Evolutionary conservation across 2,329 filamentous ascomycete genomes (phyloP).

Genomic region (Fusarium staphyleae): DNA sequence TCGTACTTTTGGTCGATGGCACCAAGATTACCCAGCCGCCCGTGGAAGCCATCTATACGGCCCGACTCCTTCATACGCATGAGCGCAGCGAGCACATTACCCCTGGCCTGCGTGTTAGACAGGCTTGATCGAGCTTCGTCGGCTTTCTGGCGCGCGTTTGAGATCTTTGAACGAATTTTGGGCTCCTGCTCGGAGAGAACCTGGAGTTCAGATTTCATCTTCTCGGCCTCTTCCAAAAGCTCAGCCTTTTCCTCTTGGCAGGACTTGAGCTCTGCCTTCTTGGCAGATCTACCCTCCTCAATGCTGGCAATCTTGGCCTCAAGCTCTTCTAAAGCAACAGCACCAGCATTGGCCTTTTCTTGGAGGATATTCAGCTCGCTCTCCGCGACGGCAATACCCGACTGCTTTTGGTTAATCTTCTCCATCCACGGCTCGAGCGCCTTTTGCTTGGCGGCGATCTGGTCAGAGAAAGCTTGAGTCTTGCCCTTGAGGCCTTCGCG

Average conservation of each 20-base stretch:
- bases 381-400: constrained; percentile 90
- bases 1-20: constrained; percentile 95
- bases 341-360: constrained; percentile 88
- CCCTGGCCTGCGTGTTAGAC: constrained; percentile 87
- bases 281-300: constrained; percentile 73
- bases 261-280: constrained; percentile 76
- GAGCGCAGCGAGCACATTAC: constrained; percentile 87
- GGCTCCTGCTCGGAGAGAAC: constrained; percentile 80
- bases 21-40: constrained; percentile 90
- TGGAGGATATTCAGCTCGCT: constrained; percentile 91
- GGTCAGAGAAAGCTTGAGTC: constrained; percentile 90
- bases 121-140: constrained; percentile 94
- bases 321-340: constrained; percentile 82
- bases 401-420: constrained; percentile 96
- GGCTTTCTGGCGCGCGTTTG: constrained; percentile 89
- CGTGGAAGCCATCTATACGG: constrained; percentile 96
- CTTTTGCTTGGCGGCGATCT: constrained; percentile 92
- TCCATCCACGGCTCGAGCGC: constrained; percentile 95
- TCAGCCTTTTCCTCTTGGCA: constrained; percentile 75
- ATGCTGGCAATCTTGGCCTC: constrained; percentile 79
- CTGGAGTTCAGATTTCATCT: constrained; percentile 74
- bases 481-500: constrained; percentile 91
- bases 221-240: constrained; percentile 76
- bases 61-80: constrained; percentile 97
- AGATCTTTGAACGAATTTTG: constrained; percentile 82